A percentile compares a stretch with the other conserved stretches of the same genome.
Conservation (phyloP, 139 green algal species). For the Klebsormidium nitens region DNA sequence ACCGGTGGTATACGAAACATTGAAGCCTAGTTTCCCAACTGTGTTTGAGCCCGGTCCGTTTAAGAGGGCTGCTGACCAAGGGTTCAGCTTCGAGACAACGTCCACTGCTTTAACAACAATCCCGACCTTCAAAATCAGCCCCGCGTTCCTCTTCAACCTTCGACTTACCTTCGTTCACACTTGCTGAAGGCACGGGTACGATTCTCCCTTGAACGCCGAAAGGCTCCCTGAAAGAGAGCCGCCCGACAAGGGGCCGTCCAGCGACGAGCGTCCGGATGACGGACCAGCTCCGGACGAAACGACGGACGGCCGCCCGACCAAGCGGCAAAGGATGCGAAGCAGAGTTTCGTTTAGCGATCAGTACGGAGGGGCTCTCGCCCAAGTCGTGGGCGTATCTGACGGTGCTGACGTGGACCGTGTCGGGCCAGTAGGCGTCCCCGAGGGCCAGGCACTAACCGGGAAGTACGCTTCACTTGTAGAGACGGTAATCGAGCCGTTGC, state of each 20-base stretch:
- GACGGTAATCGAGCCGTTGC: background rate
- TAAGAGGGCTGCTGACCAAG: too few species aligned
- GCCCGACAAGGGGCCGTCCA: background rate
- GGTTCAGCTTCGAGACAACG: too few species aligned
- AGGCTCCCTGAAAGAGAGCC: constrained; percentile 1
- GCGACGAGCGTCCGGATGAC: background rate
- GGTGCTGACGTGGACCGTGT: constrained; percentile 25
- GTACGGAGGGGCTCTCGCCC: constrained; percentile 19
- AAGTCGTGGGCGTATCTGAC: constrained; percentile 34
- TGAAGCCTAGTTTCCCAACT: too few species aligned
- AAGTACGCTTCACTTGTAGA: constrained; percentile 37
- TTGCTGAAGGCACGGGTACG: too few species aligned
- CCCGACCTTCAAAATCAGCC: too few species aligned
- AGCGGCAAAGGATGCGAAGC: constrained; percentile 4
- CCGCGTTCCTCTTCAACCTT: too few species aligned
- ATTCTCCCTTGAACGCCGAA: background rate
- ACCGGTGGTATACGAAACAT: too few species aligned
- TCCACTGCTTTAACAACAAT: too few species aligned
- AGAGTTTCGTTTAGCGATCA: constrained; percentile 31
- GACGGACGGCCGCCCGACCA: background rate
- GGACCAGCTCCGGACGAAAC: background rate
- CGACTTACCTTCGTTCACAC: too few species aligned
- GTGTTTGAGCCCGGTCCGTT: too few species aligned
- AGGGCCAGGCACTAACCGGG: constrained; percentile 27
- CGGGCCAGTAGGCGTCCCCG: constrained; percentile 27